Evolutionary conservation across 495 filamentous ascomycete species (phyloP).

Genomic region (Endocarpon pusillum): DNA sequence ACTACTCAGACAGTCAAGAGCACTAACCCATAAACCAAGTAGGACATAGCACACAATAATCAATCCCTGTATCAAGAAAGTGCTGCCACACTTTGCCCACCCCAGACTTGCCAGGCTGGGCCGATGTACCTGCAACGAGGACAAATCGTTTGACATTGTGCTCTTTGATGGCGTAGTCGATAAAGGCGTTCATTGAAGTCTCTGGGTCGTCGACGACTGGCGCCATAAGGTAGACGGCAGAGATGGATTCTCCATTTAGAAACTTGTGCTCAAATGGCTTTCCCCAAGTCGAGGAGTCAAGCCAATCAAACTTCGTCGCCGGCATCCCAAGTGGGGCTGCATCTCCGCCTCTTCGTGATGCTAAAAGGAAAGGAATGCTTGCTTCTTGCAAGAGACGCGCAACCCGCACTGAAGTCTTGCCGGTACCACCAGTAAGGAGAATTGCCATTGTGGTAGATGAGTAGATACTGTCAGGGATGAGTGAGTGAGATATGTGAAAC

Average conservation of each 20-base stretch:
- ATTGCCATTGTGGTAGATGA: conserved; percentile 13
- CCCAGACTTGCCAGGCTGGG: background rate
- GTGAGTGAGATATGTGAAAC: too few species aligned
- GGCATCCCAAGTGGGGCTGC: conserved; percentile 4
- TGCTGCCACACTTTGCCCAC: conserved; percentile 15
- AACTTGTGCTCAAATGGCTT: conserved; percentile 12
- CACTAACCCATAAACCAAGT: conserved; percentile 33
- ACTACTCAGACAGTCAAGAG: conserved; percentile 5
- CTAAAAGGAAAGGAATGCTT: conserved; percentile 17
- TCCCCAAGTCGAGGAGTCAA: conserved; percentile 22
- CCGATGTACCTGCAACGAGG: too few species aligned
- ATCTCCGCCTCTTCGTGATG: conserved; percentile 23
- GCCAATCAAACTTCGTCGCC: conserved; percentile 27
- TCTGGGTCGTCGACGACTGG: conserved; percentile 12
- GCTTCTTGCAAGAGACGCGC: conserved; percentile 18
- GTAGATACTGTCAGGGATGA: too few species aligned
- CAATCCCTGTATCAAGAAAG: too few species aligned
- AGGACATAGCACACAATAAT: conserved; percentile 24
- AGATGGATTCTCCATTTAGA: conserved; percentile 7
- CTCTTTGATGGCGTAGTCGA: conserved; percentile 10
- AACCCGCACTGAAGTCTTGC: conserved; percentile 27
- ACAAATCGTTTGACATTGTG: conserved; percentile 26
- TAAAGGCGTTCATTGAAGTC: conserved; percentile 18
- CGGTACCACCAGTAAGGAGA: conserved; percentile 31
- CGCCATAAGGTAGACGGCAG: conserved; percentile 23